Conservation (phyloP, 768 basidiomycete species). For the Mrakia frigida region DNA sequence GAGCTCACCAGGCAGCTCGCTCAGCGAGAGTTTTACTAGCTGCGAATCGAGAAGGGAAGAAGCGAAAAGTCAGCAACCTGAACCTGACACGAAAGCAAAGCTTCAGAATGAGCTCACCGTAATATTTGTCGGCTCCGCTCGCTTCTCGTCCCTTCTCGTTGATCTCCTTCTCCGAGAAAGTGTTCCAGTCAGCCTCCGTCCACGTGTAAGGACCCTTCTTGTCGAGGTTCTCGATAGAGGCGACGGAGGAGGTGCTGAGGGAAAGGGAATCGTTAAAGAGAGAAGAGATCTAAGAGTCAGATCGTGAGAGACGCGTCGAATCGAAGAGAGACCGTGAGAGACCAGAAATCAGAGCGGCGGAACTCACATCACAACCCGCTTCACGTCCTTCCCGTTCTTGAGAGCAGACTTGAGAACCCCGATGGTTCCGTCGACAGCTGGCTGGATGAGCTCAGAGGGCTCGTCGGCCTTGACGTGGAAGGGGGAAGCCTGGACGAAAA, state of each 20-base stretch:
- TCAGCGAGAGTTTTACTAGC: conserved; percentile 66
- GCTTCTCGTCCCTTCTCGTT: conserved; percentile 53
- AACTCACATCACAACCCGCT: conserved; percentile 53
- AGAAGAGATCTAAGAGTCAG: no score
- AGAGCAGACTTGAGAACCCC: conserved; percentile 49
- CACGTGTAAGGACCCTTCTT: not conserved
- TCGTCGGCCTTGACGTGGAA: conserved; percentile 41
- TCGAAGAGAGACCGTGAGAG: not conserved
- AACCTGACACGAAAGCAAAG: not conserved
- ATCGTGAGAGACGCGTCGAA: no score
- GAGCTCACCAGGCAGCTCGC: conserved; percentile 52
- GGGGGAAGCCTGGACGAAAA: conserved; percentile 3
- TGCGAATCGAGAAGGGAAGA: conserved; percentile 46
- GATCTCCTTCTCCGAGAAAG: conserved; percentile 39
- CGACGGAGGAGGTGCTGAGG: not conserved
- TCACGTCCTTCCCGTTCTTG: conserved; percentile 46
- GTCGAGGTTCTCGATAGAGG: not conserved
- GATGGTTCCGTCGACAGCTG: conserved; percentile 67
- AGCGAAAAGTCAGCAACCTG: not conserved
- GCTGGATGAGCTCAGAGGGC: conserved; percentile 53
- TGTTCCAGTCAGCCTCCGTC: not conserved
- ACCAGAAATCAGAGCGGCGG: not conserved
- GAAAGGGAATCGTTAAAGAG: not conserved
- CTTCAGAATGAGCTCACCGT: not conserved
- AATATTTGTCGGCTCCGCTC: conserved; percentile 43